Evolutionary conservation across 164 flowering plant species (phyloP), one percentile per base, ranked within the genome.

Genomic region (Aristolochia californica): DNA sequence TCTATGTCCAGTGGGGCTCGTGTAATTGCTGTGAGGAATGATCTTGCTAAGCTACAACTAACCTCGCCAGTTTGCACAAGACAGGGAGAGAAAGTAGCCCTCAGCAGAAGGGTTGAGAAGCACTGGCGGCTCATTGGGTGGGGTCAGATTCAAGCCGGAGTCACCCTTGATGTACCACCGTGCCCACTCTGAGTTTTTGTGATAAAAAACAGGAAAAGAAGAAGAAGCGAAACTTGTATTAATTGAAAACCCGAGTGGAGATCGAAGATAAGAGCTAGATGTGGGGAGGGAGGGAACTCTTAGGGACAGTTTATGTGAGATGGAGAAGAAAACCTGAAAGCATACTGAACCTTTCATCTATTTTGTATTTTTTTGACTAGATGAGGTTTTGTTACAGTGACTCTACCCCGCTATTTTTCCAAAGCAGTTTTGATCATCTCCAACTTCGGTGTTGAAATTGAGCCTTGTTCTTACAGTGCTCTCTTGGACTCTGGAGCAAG

Each of bases 1-100:
- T 88, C 98, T 20, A 88, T 88, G 98, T 91, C 98, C 0, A 81
- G 91, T 0, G 95, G 95, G 0, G 98, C 96, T 22, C 75, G 87
- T 15, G 95, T 91, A 15, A 9, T 88, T 67, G 95, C 88, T 4
- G 91, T 87, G 25, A 91, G 72, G 79, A 88, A 88, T 48, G 95
- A 88, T 65, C 64, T 91, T 64, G 95, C 90, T 0, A 91, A 83
- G 70, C 68, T 88, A 64, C 90, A 81, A 53, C 83, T 91, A 3
- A 88, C 90, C 0, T 78, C 91, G 28, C 95, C 98, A 0, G 98
- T 88, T 18, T 91, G 98, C 77, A 91, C 96, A 30, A 85, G 90
- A 76, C 79, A 62, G 72, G 95, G 90, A 2, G 96, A 85, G 82
- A 91, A 91, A 72, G 77, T 84, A 59, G 98, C 96, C 5, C 79